Percentiles rank a stretch among this genome's conserved stretches.
phyloP scores from a whole-genome alignment of 148 eudicot species.

The Diospyros lotus region DNA sequence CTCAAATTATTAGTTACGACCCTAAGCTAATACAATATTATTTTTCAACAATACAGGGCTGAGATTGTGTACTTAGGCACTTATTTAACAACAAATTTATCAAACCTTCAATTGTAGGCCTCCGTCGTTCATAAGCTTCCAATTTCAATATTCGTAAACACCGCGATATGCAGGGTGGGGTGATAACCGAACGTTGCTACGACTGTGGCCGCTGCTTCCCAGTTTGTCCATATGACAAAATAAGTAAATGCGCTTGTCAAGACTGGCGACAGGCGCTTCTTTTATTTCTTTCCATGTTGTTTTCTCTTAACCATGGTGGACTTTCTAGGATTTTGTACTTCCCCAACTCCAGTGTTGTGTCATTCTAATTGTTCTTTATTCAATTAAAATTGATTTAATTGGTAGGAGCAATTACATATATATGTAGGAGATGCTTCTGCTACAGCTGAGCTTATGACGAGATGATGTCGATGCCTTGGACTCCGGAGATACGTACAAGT shows the following conservation, averaged over 20 bases:
- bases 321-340: neutral
- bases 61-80: slow-evolving; percentile 31
- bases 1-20: no score
- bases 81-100: neutral
- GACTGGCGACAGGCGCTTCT: neutral
- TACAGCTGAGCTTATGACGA: slow-evolving; percentile 64
- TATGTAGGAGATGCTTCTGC: slow-evolving; percentile 67
- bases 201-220: slow-evolving; percentile 95
- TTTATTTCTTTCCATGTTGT: neutral
- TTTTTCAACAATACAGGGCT: slow-evolving; percentile 23
- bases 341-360: neutral
- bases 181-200: slow-evolving; percentile 80
- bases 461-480: slow-evolving; percentile 67
- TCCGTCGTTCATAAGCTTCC: neutral
- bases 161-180: slow-evolving; percentile 57
- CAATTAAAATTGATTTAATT: slow-evolving; percentile 10
- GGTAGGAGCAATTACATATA: slow-evolving; percentile 59
- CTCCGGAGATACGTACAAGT: slow-evolving; percentile 71
- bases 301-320: neutral
- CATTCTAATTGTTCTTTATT: neutral
- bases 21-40: no score
- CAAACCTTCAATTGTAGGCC: neutral
- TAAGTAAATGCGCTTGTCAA: slow-evolving; percentile 38
- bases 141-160: neutral
- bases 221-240: slow-evolving; percentile 83